These are phyloP conservation scores for Neospermospora avenae DNA, from an alignment of 2,329 filamentous ascomycete species.

Conservation along the genomic window DNA sequence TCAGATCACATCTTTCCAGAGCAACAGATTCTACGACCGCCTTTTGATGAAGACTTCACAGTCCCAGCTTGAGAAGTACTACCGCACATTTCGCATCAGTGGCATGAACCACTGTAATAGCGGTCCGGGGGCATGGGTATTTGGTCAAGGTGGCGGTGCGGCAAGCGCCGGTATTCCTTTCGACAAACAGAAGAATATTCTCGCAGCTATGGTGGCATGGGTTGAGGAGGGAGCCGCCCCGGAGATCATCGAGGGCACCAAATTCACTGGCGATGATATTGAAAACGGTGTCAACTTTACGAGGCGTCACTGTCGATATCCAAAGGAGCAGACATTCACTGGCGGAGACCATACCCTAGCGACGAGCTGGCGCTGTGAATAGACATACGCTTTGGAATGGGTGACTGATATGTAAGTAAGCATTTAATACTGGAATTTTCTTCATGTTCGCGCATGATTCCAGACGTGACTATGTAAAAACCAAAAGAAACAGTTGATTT, in stretches of 20 bases:
- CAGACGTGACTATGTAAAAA: no score
- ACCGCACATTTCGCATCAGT: conserved; percentile 49
- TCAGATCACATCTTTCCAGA: conserved; percentile 28
- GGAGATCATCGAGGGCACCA: conserved; percentile 42
- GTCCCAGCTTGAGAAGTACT: conserved; percentile 38
- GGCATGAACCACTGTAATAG: conserved; percentile 50
- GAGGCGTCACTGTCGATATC: not conserved
- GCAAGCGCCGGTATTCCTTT: not conserved
- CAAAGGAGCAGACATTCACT: not conserved
- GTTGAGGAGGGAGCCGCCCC: conserved; percentile 42
- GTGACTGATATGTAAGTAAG: not conserved
- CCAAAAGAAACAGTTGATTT: no score
- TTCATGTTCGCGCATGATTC: no score
- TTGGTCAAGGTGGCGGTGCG: conserved; percentile 29
- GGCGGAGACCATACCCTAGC: not conserved
- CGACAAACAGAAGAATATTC: conserved; percentile 37
- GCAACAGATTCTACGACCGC: conserved; percentile 26
- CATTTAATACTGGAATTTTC: not conserved
- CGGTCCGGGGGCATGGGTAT: conserved; percentile 44
- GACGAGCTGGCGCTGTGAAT: not conserved
- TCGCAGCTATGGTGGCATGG: conserved; percentile 46
- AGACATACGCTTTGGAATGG: not conserved
- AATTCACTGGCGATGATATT: conserved; percentile 40
- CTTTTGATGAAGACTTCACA: conserved; percentile 26
- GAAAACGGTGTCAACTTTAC: not conserved